phyloP scores from a whole-genome alignment of 108 stramenopile genomes.

The Cyclotella cryptica region DNA sequence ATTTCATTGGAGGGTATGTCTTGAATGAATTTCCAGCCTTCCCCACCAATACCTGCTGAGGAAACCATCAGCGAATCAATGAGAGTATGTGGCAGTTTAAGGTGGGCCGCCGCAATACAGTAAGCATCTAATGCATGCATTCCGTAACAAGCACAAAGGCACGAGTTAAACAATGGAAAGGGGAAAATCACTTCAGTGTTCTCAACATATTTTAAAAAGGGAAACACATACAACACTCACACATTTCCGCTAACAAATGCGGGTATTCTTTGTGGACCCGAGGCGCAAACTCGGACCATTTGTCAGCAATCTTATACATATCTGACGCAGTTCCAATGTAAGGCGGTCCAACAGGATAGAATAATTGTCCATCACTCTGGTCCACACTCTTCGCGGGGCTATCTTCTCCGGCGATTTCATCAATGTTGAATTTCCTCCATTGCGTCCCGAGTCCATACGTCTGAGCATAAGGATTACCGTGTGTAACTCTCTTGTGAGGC shows the following conservation, averaged over 20 bases:
- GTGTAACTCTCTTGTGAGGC: conserved; percentile 60
- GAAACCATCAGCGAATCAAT: conserved; percentile 77
- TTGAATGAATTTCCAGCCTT: conserved; percentile 67
- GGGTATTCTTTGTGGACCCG: conserved; percentile 73
- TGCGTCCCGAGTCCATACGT: conserved; percentile 83
- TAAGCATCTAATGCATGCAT: conserved; percentile 55
- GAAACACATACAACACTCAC: conserved; percentile 3
- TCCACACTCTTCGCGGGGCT: conserved; percentile 60
- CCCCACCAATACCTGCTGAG: conserved; percentile 49
- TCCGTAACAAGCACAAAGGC: background rate
- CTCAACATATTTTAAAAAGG: background rate
- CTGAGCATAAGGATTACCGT: conserved; percentile 88
- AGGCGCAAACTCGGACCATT: conserved; percentile 82
- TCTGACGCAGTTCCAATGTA: conserved; percentile 87
- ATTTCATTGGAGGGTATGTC: conserved; percentile 50
- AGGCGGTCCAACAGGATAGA: conserved; percentile 91
- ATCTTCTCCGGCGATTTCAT: conserved; percentile 66
- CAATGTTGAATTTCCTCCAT: conserved; percentile 80
- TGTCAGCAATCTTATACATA: conserved; percentile 69
- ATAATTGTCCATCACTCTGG: conserved; percentile 50
- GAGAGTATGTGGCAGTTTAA: conserved; percentile 68
- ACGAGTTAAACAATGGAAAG: conserved; percentile 19
- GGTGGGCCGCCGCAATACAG: conserved; percentile 81
- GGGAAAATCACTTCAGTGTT: background rate
- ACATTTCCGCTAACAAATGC: conserved; percentile 77